Evolutionary conservation across 2,329 filamentous ascomycete genomes (phyloP).

Genomic region (Helotiales sp.): DNA sequence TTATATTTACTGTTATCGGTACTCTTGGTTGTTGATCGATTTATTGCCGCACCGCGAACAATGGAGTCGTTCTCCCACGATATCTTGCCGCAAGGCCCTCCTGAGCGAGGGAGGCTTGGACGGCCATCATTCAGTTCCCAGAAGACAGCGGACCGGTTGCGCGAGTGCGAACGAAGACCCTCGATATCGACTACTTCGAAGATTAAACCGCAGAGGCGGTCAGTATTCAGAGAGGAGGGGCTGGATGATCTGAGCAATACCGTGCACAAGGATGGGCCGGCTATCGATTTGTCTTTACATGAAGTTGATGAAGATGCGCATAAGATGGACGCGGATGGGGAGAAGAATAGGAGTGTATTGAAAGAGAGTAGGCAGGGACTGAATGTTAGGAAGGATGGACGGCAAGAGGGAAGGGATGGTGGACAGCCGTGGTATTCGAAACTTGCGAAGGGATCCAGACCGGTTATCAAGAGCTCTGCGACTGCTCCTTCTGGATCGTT

Average conservation of each 20-base stretch:
- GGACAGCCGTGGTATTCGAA: conserved; percentile 32
- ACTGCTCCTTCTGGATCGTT: conserved; percentile 51
- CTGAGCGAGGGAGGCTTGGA: conserved; percentile 25
- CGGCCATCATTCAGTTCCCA: conserved; percentile 34
- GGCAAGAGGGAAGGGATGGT: background rate
- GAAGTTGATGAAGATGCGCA: background rate
- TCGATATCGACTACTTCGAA: conserved; percentile 19
- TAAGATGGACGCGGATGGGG: background rate
- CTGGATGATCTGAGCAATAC: conserved; percentile 37
- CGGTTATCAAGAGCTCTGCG: conserved; percentile 51
- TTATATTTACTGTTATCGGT: background rate
- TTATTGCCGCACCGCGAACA: background rate
- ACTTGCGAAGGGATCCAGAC: conserved; percentile 35
- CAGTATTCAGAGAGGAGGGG: conserved; percentile 39
- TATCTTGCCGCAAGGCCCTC: background rate
- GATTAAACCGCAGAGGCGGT: conserved; percentile 26
- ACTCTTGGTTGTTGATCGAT: background rate
- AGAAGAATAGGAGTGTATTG: background rate
- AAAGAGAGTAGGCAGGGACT: conserved; percentile 5
- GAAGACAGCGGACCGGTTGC: conserved; percentile 34
- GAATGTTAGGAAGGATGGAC: conserved; percentile 15
- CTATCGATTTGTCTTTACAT: conserved; percentile 3
- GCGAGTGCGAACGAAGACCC: conserved; percentile 29
- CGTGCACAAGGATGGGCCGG: conserved; percentile 21
- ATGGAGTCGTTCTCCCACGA: conserved; percentile 12